Evolutionary conservation across 73 alveolate species (phyloP).

Genomic region (Strombidium stylifer): DNA sequence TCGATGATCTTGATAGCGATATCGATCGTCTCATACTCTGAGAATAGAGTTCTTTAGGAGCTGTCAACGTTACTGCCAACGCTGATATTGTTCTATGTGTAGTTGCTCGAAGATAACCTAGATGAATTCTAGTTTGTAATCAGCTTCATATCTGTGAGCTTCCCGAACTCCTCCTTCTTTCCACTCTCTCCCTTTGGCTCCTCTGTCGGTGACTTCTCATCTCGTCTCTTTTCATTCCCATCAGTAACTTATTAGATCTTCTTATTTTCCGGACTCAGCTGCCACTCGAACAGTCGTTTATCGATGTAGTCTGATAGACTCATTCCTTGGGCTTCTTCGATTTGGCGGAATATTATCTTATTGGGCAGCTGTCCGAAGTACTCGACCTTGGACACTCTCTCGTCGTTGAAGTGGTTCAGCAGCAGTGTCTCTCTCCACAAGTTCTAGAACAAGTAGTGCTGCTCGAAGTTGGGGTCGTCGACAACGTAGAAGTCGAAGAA

Average conservation of each 20-base stretch:
- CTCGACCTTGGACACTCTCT: not conserved
- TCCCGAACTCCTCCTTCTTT: not conserved
- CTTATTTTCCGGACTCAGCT: constrained; percentile 16
- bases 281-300: too few relatives aligned
- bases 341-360: constrained; percentile 40
- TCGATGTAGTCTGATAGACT: too few relatives aligned
- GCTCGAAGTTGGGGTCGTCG: constrained; percentile 32
- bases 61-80: too few relatives aligned
- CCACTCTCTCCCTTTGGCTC: not conserved
- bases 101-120: too few relatives aligned
- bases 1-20: constrained; percentile 36
- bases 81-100: too few relatives aligned
- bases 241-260: not conserved
- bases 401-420: not conserved
- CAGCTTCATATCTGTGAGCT: too few relatives aligned
- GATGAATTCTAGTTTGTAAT: too few relatives aligned
- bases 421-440: constrained; percentile 62
- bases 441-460: constrained; percentile 26
- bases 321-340: constrained; percentile 30
- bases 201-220: not conserved
- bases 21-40: constrained; percentile 53
- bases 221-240: not conserved
- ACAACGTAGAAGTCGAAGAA: constrained; percentile 42
- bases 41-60: constrained; percentile 19
- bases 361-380: constrained; percentile 49